These are phyloP conservation scores for Stagonosporopsis cucurbitacearum DNA, from an alignment of 2,329 filamentous ascomycete genomes.

Conservation along the genomic window DNA sequence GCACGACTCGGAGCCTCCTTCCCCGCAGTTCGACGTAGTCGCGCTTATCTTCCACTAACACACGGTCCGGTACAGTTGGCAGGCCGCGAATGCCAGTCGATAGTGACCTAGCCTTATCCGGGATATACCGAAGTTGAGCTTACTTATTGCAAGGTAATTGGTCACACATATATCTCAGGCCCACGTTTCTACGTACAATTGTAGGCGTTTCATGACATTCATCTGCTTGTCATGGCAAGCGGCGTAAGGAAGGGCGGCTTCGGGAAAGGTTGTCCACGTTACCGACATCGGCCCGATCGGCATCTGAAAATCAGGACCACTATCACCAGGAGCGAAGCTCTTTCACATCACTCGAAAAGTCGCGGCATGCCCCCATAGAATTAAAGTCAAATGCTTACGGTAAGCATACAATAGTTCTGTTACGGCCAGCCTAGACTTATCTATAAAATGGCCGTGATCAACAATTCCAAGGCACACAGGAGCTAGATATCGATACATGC, in stretches of 20 bases:
- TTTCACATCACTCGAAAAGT: too few relatives aligned
- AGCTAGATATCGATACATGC: background rate
- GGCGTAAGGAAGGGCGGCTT: background rate
- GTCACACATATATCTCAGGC: background rate
- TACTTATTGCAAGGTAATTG: conserved; percentile 2
- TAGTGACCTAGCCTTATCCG: conserved; percentile 12
- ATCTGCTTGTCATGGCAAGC: background rate
- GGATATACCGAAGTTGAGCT: background rate
- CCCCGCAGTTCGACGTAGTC: conserved; percentile 11
- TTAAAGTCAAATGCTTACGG: too few relatives aligned
- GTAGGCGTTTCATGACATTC: conserved; percentile 1
- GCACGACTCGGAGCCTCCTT: conserved; percentile 1
- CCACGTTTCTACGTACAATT: background rate
- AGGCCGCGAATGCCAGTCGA: background rate
- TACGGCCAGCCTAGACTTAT: background rate
- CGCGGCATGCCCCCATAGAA: too few relatives aligned
- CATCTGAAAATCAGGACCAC: background rate
- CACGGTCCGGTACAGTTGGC: background rate
- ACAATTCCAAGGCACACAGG: background rate
- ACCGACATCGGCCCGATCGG: conserved; percentile 12
- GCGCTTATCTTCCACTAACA: conserved; percentile 12
- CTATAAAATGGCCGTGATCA: background rate
- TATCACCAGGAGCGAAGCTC: background rate
- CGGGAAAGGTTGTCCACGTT: background rate
- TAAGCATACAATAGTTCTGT: too few relatives aligned